Evolutionary conservation across 2,329 filamentous ascomycete species (phyloP).

Genomic region (Nemania bipapillata): DNA sequence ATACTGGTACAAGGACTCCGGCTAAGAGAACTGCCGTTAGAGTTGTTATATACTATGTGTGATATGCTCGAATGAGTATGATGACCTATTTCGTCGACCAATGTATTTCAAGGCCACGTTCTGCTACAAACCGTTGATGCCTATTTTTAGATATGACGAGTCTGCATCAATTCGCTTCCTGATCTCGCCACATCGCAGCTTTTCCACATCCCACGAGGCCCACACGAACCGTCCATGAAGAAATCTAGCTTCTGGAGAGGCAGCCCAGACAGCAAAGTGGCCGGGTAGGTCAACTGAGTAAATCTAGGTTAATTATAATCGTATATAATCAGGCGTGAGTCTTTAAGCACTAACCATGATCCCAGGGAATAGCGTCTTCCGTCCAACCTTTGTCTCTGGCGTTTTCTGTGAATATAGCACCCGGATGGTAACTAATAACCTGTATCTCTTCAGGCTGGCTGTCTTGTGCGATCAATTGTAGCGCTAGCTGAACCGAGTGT

Average conservation of each 20-base stretch:
- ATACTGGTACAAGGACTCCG: no score
- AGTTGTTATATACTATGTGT: no score
- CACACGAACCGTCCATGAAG: conserved; percentile 54
- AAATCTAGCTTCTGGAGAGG: conserved; percentile 54
- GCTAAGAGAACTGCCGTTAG: no score
- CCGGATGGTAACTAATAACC: conserved; percentile 56
- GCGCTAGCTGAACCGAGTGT: conserved; percentile 50
- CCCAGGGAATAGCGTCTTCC: conserved; percentile 44
- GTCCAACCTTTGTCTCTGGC: conserved; percentile 43
- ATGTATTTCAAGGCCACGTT: no score
- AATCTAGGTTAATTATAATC: conserved; percentile 6
- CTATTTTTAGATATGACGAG: conserved; percentile 41
- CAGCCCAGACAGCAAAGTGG: conserved; percentile 55
- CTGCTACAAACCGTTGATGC: conserved; percentile 40
- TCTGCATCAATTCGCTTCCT: conserved; percentile 46
- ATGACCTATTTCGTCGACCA: no score
- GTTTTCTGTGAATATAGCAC: conserved; percentile 53
- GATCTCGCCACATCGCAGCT: conserved; percentile 48
- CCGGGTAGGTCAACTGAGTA: conserved; percentile 48
- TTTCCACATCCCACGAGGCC: conserved; percentile 56
- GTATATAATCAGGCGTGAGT: no score
- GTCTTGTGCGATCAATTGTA: conserved; percentile 56
- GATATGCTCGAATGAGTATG: no score
- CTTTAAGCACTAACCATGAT: conserved; percentile 46
- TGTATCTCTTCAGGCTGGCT: conserved; percentile 51